A percentile compares a stretch with the other conserved stretches of the same genome.
phyloP scores from a whole-genome alignment of 2,329 filamentous ascomycete genomes.

The Daldinia sp. region DNA sequence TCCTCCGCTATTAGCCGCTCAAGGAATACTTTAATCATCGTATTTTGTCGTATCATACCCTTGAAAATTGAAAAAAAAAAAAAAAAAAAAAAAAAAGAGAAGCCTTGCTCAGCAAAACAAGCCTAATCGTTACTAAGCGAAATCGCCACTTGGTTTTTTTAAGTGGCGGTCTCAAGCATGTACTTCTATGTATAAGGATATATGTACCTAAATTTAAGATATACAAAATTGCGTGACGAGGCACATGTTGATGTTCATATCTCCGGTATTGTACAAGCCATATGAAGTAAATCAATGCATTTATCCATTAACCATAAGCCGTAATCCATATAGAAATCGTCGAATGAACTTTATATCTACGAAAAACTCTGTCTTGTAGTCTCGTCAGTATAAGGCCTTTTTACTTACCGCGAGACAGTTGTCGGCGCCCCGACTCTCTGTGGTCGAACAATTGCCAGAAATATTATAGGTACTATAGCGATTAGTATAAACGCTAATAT shows the following conservation, averaged over 20 bases:
- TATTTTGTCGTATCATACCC: no score
- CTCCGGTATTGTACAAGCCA: not conserved
- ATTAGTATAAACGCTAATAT: conserved; percentile 3
- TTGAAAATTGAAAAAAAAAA: no score
- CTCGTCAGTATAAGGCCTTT: not conserved
- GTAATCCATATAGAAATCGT: not conserved
- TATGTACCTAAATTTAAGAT: not conserved
- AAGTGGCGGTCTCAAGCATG: not conserved
- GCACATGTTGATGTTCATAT: not conserved
- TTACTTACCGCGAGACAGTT: not conserved
- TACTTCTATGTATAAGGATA: not conserved
- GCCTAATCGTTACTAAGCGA: no score
- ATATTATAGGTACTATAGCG: not conserved
- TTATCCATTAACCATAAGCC: not conserved
- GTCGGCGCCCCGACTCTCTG: not conserved
- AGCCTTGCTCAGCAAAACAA: no score
- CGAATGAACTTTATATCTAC: not conserved
- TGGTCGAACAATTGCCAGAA: not conserved
- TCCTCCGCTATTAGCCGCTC: no score
- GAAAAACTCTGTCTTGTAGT: not conserved
- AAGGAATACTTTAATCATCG: no score
- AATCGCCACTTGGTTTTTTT: not conserved
- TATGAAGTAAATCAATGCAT: not conserved
- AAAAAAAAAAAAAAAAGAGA: no score
- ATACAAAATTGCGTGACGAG: not conserved